Base-by-base conservation (phyloP, 805 yeast genomes). In the Saturnispora bothae region DNA sequence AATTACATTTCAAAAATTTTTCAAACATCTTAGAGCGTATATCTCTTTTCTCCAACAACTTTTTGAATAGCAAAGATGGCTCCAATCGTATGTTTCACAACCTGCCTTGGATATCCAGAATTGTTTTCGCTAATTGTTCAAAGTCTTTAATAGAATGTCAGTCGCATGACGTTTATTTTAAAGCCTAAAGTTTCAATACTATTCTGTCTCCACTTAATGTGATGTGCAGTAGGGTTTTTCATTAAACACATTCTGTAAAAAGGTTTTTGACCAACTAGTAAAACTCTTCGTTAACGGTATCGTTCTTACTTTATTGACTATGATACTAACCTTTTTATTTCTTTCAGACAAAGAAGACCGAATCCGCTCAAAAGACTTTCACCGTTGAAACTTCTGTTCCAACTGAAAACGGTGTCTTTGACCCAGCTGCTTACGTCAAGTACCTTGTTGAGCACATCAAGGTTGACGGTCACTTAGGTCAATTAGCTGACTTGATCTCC, bases 361-460 rank as follows among this genome's bases (percentile, higher is more conserved):
- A 69, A 52, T 69, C 76, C 65, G 75, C 73, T 64, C 76, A 83
- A 64, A 83, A 79, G 76, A 83, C 83, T 73, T 85, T 82, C 75
- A 82, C 83, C 61, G 89, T 92, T 64, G 97, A 89, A 76, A 84
- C 82, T 64, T 77, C 96, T 49, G 94, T 94, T 66, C 95, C 96
- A 73, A 86, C 86, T 64, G 94, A 84, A 67, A 84, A 83, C 71
- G 94, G 88, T 75, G 94, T 89, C 65, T 84, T 86, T 62, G 97
- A 92, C 81, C 92, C 94, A 68, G 82, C 92, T 64, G 79, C 94
- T 60, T 86, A 89, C 79, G 94, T 84, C 63, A 89, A 92, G 78
- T 92, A 80, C 89, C 81, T 92, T 70, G 78, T 82, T 67, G 97
- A 92, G 75, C 95, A 85, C 85, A 89, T 92, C 84, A 92, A 92